phyloP scores from a whole-genome alignment of 116 monocot genomes.

The Papilionanthe hybrid region DNA sequence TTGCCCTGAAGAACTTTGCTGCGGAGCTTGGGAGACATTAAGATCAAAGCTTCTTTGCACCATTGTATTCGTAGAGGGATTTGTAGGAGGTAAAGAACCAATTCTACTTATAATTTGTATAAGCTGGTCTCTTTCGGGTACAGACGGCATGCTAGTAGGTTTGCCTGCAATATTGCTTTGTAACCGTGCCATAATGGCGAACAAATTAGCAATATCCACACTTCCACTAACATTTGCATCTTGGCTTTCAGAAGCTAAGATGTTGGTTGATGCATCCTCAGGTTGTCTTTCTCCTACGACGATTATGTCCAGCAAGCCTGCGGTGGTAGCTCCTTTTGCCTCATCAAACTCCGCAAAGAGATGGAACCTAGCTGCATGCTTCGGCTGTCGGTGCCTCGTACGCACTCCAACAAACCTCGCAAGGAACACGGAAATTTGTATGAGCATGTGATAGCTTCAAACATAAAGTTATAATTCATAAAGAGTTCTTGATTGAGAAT shows the following conservation, averaged over 20 bases:
- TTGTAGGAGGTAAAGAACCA: slow-evolving; percentile 28
- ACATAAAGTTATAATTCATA: no score
- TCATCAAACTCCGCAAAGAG: slow-evolving; percentile 94
- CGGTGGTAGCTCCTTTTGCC: slow-evolving; percentile 89
- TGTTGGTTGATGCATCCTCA: slow-evolving; percentile 58
- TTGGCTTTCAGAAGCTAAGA: slow-evolving; percentile 48
- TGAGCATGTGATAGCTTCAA: no score
- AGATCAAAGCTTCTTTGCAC: slow-evolving; percentile 59
- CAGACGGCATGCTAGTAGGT: slow-evolving; percentile 19
- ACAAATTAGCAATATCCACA: slow-evolving; percentile 70
- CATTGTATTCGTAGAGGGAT: slow-evolving; percentile 26
- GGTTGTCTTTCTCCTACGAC: slow-evolving; percentile 91
- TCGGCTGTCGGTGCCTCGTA: no score
- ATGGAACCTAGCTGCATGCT: slow-evolving; percentile 99
- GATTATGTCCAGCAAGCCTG: slow-evolving; percentile 93
- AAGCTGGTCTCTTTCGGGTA: slow-evolving; percentile 58
- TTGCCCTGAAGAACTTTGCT: slow-evolving; percentile 29
- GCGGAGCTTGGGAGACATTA: slow-evolving; percentile 58
- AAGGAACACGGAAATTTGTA: no score
- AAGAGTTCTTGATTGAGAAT: no score
- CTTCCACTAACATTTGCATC: slow-evolving; percentile 32
- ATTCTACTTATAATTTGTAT: slow-evolving; percentile 67
- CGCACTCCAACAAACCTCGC: no score
- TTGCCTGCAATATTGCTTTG: slow-evolving; percentile 60
- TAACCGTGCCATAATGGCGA: slow-evolving; percentile 53